Evolutionary conservation across 2,329 filamentous ascomycete species (phyloP), one percentile per base, ranked within the genome.

Genomic region (Pyrenophora graminea): DNA sequence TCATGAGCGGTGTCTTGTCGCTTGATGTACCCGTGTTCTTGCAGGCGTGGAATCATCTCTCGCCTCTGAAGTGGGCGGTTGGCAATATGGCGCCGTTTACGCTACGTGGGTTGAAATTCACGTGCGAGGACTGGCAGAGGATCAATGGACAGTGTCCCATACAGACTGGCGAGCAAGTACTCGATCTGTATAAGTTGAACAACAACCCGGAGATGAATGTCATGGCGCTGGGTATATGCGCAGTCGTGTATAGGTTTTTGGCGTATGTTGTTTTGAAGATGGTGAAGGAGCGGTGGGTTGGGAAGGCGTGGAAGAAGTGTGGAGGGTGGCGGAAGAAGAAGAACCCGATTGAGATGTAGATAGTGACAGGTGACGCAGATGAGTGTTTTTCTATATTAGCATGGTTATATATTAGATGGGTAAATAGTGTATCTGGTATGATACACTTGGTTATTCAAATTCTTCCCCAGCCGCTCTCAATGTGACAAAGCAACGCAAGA

Each of bases 31-130:
- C 51, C 4, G 25, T 17, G 15, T 57, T 53, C 21, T 19, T 58
- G 30, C 55, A 58, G 27, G 84, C 80, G 0, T 80, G 90, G 66
- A 91, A 91, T 67, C 86, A 90, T 67, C 79, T 91, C 39, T 85
- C 81, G 1, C 89, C 89, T 0, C 80, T 90, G 45, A 86, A 88
- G 45, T 92, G 90, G 65, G 80, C 83, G 0, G 79, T 87, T 3
- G 83, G 83, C 0, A 87, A 87, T 30, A 73, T 92, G 33, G 85
- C 85, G 0, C 82, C 84, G 0, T 90, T 85, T 57, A 85, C 85
- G 0, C 71, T 92, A 30, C 73, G 79, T 6, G 80, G 78, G 0
- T 79, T 89, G 6, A 48, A 66, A 0, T 91, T 92, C 61, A 82
- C 82, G 1, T 92, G 89, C 67, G 80, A 78, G 2, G 78, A 81